Conservation (phyloP, 148 eudicot genomes). For the Rhododendron molle region DNA sequence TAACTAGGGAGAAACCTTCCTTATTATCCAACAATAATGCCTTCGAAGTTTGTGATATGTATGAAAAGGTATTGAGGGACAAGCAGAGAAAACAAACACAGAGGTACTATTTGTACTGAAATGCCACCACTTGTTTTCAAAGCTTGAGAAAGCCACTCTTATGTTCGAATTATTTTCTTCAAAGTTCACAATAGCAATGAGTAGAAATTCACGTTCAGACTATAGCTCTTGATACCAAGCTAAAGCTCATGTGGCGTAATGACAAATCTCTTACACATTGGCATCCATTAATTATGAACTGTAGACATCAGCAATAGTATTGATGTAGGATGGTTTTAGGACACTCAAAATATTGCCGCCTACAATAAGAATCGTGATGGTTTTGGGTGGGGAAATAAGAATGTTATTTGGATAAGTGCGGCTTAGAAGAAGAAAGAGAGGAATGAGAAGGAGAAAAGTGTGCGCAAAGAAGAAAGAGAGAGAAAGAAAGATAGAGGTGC, state of each 20-base stretch:
- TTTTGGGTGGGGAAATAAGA: no score
- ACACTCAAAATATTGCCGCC: no score
- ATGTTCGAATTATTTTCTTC: neutral
- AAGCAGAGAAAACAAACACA: neutral
- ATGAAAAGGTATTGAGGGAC: neutral
- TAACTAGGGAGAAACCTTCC: neutral
- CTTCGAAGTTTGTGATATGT: neutral
- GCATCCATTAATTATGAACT: neutral
- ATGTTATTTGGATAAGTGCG: no score
- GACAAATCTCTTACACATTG: neutral
- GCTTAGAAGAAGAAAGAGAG: no score
- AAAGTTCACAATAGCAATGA: neutral
- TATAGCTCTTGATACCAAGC: neutral
- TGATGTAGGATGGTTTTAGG: no score
- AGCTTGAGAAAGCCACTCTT: conserved; percentile 1
- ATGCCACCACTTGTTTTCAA: neutral
- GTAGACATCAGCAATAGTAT: neutral
- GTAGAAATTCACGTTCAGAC: neutral
- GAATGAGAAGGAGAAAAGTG: no score
- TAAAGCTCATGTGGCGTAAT: neutral
- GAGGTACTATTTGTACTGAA: neutral
- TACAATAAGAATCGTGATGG: no score
- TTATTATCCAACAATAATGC: neutral
- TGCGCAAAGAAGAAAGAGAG: no score
- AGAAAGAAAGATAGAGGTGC: no score